Conservation (phyloP, 2,329 filamentous ascomycete genomes). For the Neopestalotiopsis sp. region DNA sequence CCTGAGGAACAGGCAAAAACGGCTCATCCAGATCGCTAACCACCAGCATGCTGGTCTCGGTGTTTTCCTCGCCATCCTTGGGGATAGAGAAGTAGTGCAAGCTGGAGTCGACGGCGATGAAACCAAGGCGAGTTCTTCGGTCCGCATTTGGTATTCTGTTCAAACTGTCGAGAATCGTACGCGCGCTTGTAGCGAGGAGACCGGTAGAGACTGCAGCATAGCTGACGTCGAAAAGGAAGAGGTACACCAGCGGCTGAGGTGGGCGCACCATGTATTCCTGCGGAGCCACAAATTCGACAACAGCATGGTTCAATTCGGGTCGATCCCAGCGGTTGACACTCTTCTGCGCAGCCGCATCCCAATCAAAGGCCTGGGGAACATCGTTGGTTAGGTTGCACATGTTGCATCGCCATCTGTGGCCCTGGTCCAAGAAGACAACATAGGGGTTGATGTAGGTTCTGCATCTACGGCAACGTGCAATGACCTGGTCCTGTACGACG, state of each 20-base stretch:
- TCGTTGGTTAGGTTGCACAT: conserved; percentile 99
- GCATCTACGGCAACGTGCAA: conserved; percentile 94
- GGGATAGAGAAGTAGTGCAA: conserved; percentile 96
- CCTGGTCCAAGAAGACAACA: conserved; percentile 94
- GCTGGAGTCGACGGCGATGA: conserved; percentile 93
- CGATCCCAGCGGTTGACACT: conserved; percentile 91
- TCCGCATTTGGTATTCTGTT: conserved; percentile 99
- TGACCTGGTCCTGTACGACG: conserved; percentile 94
- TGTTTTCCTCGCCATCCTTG: conserved; percentile 83
- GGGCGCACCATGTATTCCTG: conserved; percentile 99
- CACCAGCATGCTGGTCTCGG: conserved; percentile 89
- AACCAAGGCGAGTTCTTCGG: conserved; percentile 87
- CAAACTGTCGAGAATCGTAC: conserved; percentile 92
- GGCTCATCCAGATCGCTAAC: conserved; percentile 96
- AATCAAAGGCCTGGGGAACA: conserved; percentile 98
- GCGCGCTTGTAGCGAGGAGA: conserved; percentile 87
- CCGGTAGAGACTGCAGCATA: conserved; percentile 89
- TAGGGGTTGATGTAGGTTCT: conserved; percentile 98
- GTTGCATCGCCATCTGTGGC: conserved; percentile 98
- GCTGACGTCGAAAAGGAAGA: conserved; percentile 95
- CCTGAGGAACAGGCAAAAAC: conserved; percentile 91
- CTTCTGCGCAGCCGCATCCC: conserved; percentile 92
- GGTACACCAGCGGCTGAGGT: conserved; percentile 91
- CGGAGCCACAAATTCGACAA: conserved; percentile 96
- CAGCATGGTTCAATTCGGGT: conserved; percentile 91